Evolutionary conservation across 1,139 yeast species (phyloP).

Genomic region (Candida glucosophila): DNA sequence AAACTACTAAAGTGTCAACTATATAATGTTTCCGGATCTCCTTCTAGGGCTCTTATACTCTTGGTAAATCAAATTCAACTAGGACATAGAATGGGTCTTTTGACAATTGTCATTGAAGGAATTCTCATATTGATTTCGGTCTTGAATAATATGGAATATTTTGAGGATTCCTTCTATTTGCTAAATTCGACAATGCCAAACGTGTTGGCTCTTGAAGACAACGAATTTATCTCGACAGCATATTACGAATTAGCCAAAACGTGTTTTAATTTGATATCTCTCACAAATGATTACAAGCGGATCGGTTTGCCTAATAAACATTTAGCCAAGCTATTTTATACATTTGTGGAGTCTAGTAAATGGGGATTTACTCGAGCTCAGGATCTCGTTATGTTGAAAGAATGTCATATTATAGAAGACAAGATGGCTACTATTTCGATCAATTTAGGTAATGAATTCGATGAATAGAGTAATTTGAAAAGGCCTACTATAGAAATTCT

Average conservation of each 20-base stretch:
- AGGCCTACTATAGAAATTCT: too few relatives aligned
- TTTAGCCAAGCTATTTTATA: slow-evolving; percentile 19
- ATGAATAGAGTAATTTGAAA: too few relatives aligned
- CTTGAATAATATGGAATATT: slow-evolving; percentile 24
- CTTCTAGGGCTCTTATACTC: slow-evolving; percentile 33
- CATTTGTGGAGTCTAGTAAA: slow-evolving; percentile 33
- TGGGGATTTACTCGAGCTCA: slow-evolving; percentile 30
- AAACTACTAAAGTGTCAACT: slow-evolving; percentile 37
- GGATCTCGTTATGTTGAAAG: slow-evolving; percentile 18
- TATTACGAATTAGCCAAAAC: slow-evolving; percentile 28
- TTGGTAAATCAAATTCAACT: slow-evolving; percentile 36
- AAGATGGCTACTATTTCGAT: slow-evolving; percentile 20
- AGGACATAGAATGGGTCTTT: slow-evolving; percentile 33
- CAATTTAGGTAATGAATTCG: too few relatives aligned
- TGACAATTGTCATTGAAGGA: slow-evolving; percentile 31
- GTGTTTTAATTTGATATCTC: slow-evolving; percentile 11
- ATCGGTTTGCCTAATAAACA: slow-evolving; percentile 5
- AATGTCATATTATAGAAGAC: slow-evolving; percentile 25
- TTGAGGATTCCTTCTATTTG: slow-evolving; percentile 28
- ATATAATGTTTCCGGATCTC: slow-evolving; percentile 26
- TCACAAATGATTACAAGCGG: slow-evolving; percentile 1
- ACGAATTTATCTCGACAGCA: slow-evolving; percentile 25
- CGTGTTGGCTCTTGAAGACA: slow-evolving; percentile 25
- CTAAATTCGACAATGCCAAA: slow-evolving; percentile 30
- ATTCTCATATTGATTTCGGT: slow-evolving; percentile 28